phyloP scores from a whole-genome alignment of 1,284 basidiomycete species.

The Marasmius sp. region DNA sequence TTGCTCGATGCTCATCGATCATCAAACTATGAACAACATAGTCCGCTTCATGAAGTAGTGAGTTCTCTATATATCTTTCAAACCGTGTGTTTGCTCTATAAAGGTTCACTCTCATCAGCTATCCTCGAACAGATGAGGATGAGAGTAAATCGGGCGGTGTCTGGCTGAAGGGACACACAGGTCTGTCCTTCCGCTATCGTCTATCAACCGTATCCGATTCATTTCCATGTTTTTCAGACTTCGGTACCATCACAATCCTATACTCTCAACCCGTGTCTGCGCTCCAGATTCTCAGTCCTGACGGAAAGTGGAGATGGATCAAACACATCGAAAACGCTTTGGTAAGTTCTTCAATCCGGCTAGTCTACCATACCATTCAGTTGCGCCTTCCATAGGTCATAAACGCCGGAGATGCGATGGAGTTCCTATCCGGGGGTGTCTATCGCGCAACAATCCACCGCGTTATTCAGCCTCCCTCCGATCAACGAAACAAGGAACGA shows the following conservation, averaged over 20 bases:
- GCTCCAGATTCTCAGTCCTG: constrained; percentile 53
- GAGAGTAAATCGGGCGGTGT: constrained; percentile 43
- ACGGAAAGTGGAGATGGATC: constrained; percentile 59
- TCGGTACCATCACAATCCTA: constrained; percentile 51
- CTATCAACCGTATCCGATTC: not conserved
- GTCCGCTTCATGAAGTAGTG: constrained; percentile 50
- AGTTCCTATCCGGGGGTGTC: constrained; percentile 55
- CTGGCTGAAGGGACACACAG: constrained; percentile 45
- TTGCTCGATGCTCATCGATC: not conserved
- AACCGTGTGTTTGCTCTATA: not conserved
- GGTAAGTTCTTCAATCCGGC: constrained; percentile 29
- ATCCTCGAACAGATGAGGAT: constrained; percentile 42
- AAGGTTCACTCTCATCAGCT: constrained; percentile 22
- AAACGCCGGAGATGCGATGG: constrained; percentile 59
- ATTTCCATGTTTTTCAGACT: constrained; percentile 27
- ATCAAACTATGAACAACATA: constrained; percentile 22
- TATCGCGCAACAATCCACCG: constrained; percentile 48
- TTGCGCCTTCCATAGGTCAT: constrained; percentile 33
- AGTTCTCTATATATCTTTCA: constrained; percentile 1
- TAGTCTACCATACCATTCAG: not conserved
- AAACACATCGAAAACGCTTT: constrained; percentile 60
- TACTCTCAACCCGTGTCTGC: constrained; percentile 62
- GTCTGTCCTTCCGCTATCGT: not conserved
- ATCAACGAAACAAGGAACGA: constrained; percentile 38
- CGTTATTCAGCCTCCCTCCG: constrained; percentile 41